Evolutionary conservation across 2,329 filamentous ascomycete genomes (phyloP).

Genomic region (Penicillium psychrosexuale): DNA sequence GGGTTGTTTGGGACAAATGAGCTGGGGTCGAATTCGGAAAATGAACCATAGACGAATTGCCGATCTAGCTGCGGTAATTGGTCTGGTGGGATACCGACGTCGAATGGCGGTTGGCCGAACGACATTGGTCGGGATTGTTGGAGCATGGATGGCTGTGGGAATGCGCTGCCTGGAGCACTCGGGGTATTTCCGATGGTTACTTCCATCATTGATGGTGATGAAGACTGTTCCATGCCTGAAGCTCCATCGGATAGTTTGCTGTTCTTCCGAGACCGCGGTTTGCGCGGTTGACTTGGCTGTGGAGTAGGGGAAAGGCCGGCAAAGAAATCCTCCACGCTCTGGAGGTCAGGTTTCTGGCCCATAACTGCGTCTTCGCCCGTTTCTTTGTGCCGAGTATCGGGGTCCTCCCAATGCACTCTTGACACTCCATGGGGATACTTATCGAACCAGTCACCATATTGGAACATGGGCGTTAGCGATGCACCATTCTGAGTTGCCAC

Average conservation of each 20-base stretch:
- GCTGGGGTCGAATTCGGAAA: conserved; percentile 53
- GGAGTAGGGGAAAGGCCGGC: conserved; percentile 68
- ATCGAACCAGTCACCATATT: conserved; percentile 98
- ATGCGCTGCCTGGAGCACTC: conserved; percentile 32
- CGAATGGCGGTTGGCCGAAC: conserved; percentile 36
- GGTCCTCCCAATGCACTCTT: conserved; percentile 77
- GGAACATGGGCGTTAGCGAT: conserved; percentile 67
- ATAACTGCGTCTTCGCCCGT: conserved; percentile 82
- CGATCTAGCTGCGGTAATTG: conserved; percentile 67
- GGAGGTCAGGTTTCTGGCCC: conserved; percentile 83
- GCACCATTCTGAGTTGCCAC: conserved; percentile 37
- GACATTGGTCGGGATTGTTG: conserved; percentile 28
- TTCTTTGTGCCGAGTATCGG: conserved; percentile 67
- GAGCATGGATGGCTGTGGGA: conserved; percentile 38
- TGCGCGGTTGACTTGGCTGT: conserved; percentile 48
- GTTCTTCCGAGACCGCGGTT: conserved; percentile 27
- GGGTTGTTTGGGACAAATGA: conserved; percentile 32
- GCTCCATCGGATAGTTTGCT: conserved; percentile 27
- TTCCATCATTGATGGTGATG: conserved; percentile 29
- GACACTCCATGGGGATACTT: conserved; percentile 90
- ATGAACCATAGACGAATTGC: conserved; percentile 72
- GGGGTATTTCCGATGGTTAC: conserved; percentile 30
- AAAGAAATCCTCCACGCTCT: conserved; percentile 93
- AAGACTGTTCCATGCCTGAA: conserved; percentile 26
- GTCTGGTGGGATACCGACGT: conserved; percentile 39